These are phyloP conservation scores for Penicillium ucsense DNA, from an alignment of 495 filamentous ascomycete species.

Conservation along the genomic window DNA sequence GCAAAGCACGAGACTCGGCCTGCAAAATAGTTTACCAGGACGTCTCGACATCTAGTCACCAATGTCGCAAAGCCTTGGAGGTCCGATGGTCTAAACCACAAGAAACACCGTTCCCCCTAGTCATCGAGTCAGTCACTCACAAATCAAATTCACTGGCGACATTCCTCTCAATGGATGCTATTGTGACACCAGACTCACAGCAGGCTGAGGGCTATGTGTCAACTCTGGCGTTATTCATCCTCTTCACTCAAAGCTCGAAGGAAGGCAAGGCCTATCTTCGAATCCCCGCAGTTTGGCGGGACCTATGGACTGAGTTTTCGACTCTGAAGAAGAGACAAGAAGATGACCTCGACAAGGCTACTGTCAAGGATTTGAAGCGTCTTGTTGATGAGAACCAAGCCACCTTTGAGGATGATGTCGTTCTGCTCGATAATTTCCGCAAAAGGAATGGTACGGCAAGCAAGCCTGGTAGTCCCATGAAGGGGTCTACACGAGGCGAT, in stretches of 20 bases:
- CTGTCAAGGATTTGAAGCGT: slow-evolving; percentile 42
- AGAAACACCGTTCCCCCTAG: slow-evolving; percentile 38
- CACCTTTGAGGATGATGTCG: slow-evolving; percentile 56
- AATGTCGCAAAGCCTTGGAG: slow-evolving; percentile 60
- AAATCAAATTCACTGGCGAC: slow-evolving; percentile 35
- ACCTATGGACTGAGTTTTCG: slow-evolving; percentile 73
- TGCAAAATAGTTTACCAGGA: slow-evolving; percentile 54
- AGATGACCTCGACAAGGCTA: slow-evolving; percentile 57
- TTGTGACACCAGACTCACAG: slow-evolving; percentile 64
- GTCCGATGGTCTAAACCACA: slow-evolving; percentile 76
- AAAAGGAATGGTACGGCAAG: slow-evolving; percentile 49
- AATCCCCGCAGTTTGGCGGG: slow-evolving; percentile 71
- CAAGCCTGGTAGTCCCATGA: slow-evolving; percentile 33
- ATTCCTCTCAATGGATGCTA: slow-evolving; percentile 58
- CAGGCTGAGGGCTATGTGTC: slow-evolving; percentile 85
- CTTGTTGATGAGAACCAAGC: slow-evolving; percentile 34
- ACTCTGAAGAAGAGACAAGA: slow-evolving; percentile 55
- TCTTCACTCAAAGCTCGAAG: slow-evolving; percentile 65
- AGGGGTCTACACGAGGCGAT: slow-evolving; percentile 26
- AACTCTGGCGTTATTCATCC: slow-evolving; percentile 67
- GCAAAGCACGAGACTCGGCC: slow-evolving; percentile 66
- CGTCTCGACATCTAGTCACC: slow-evolving; percentile 62
- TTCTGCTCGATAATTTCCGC: slow-evolving; percentile 57
- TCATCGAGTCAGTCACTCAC: slow-evolving; percentile 30
- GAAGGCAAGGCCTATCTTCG: slow-evolving; percentile 80